Percentiles rank a stretch among this genome's conserved stretches.
These are phyloP conservation scores for Eucalyptus coolabah DNA, from an alignment of 345 rosid genomes.

Conservation along the genomic window DNA sequence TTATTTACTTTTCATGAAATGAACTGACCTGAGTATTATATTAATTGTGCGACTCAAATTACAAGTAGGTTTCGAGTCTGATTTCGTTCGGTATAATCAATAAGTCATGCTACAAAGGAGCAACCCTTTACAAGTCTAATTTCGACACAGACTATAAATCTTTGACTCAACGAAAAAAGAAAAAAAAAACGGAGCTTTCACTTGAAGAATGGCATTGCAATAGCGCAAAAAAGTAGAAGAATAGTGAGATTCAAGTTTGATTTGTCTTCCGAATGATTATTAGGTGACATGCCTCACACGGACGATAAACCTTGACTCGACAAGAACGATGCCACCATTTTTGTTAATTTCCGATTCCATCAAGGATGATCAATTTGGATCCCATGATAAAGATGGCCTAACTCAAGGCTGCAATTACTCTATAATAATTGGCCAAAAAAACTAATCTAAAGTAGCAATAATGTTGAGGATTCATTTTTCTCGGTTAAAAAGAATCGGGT, in stretches of 20 bases:
- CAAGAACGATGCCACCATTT: neutral
- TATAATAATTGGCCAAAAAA: neutral
- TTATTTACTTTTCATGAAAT: neutral
- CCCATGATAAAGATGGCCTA: neutral
- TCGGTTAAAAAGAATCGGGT: fast-evolving
- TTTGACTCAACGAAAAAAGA: neutral
- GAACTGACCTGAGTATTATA: neutral
- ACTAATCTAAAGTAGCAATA: neutral
- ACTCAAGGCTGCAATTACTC: neutral
- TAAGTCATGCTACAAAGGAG: neutral
- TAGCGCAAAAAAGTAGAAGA: neutral
- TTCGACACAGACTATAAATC: neutral
- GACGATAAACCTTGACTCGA: neutral
- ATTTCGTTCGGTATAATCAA: neutral
- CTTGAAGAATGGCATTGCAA: neutral
- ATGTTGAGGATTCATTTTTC: neutral
- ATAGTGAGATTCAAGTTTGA: neutral
- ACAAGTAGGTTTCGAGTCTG: neutral
- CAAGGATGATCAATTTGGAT: neutral
- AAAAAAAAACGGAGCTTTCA: neutral
- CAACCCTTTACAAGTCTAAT: neutral
- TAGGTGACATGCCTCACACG: neutral
- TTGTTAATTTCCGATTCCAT: neutral
- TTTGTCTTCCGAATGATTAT: neutral
- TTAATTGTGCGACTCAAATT: neutral